Evolutionary conservation across 768 basidiomycete genomes (phyloP).

Genomic region (Myochromella boudieri): DNA sequence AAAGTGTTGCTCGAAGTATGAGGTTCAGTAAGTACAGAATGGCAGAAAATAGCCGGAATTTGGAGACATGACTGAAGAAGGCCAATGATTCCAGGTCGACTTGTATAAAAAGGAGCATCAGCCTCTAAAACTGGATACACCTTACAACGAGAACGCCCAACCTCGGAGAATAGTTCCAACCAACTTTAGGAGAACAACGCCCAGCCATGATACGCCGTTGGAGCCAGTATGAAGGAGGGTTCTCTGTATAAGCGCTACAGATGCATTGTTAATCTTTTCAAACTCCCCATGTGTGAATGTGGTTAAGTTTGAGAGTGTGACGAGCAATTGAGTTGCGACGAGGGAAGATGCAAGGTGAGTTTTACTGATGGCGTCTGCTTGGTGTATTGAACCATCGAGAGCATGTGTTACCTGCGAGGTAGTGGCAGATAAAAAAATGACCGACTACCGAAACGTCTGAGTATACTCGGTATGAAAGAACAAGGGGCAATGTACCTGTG

Average conservation of each 20-base stretch:
- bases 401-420: constrained; percentile 22
- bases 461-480: background rate
- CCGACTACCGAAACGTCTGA: constrained; percentile 16
- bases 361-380: constrained; percentile 11
- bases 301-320: constrained; percentile 36
- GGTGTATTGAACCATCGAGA: constrained; percentile 27
- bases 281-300: constrained; percentile 41
- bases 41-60: constrained; percentile 24
- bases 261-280: constrained; percentile 42
- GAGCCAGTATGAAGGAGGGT: constrained; percentile 20
- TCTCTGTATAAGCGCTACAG: constrained; percentile 34
- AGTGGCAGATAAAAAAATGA: constrained; percentile 19
- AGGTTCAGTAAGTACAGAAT: constrained; percentile 28
- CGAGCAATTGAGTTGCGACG: constrained; percentile 34
- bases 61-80: constrained; percentile 24
- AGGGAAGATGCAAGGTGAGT: constrained; percentile 36
- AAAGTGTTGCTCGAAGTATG: constrained; percentile 30
- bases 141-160: constrained; percentile 3
- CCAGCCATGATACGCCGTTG: constrained; percentile 6
- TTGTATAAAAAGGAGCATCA: constrained; percentile 15
- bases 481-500: constrained; percentile 6
- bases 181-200: background rate
- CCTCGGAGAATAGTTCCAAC: constrained; percentile 10
- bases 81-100: constrained; percentile 28
- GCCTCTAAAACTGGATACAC: background rate